Conservation (phyloP, 768 basidiomycete genomes). For the Hericium rajendrae region DNA sequence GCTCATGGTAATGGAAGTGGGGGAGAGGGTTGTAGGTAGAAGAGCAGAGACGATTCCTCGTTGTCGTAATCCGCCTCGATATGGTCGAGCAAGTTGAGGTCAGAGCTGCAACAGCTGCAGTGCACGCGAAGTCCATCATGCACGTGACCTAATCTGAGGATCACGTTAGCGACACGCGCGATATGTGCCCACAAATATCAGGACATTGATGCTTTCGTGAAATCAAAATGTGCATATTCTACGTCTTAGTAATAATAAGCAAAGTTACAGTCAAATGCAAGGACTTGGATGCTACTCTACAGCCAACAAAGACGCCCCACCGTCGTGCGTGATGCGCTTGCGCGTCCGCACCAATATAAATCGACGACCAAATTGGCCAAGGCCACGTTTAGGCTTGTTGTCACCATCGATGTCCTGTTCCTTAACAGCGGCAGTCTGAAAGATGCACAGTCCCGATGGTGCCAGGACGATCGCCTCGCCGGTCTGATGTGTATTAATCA, state of each 20-base stretch:
- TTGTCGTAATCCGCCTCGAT: too few species aligned
- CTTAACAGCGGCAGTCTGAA: conserved; percentile 16
- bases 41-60: not conserved
- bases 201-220: too few species aligned
- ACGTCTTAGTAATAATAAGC: too few species aligned
- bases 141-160: too few species aligned
- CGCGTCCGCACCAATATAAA: conserved; percentile 55
- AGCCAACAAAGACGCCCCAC: conserved; percentile 50
- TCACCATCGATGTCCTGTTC: not conserved
- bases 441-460: conserved; percentile 47
- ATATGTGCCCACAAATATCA: too few species aligned
- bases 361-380: conserved; percentile 45
- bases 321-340: conserved; percentile 50
- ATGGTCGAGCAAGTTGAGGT: too few species aligned
- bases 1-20: conserved; percentile 42
- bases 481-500: conserved; percentile 32
- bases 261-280: too few species aligned
- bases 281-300: not conserved
- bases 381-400: not conserved
- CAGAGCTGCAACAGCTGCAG: too few species aligned
- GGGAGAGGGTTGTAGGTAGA: not conserved
- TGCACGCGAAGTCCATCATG: too few species aligned
- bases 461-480: conserved; percentile 64
- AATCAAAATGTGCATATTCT: too few species aligned
- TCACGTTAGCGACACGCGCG: too few species aligned